A percentile compares a stretch with the other conserved stretches of the same genome.
These are phyloP conservation scores for Vitis hybrid DNA, from an alignment of 177 flowering plant genomes.

Conservation along the genomic window DNA sequence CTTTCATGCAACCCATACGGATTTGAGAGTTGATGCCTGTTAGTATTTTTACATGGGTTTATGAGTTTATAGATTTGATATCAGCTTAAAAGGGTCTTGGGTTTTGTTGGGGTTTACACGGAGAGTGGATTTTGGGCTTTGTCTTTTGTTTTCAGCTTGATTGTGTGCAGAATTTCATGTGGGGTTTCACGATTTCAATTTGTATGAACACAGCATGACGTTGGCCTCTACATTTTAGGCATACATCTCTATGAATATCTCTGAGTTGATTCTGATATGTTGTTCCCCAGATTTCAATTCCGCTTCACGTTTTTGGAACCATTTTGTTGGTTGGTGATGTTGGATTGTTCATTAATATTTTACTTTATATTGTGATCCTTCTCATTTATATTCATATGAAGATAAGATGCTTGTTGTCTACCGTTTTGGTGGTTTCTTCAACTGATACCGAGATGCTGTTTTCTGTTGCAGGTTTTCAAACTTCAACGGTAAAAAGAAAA, in stretches of 20 bases:
- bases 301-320: slow-evolving; percentile 11
- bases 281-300: slow-evolving; percentile 31
- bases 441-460: slow-evolving; percentile 71
- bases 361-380: slow-evolving; percentile 13
- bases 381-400: slow-evolving; percentile 25
- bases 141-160: slow-evolving; percentile 13
- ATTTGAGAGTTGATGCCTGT: too few relatives aligned
- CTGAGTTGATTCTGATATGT: slow-evolving; percentile 22
- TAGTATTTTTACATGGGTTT: not conserved
- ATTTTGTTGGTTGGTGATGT: slow-evolving; percentile 31
- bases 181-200: slow-evolving; percentile 19
- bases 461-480: slow-evolving; percentile 51
- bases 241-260: slow-evolving; percentile 14
- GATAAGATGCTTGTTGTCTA: slow-evolving; percentile 57
- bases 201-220: slow-evolving; percentile 11
- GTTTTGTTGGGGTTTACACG: slow-evolving; percentile 37
- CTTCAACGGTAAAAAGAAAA: slow-evolving; percentile 31
- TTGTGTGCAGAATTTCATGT: slow-evolving; percentile 15
- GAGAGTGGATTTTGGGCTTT: slow-evolving; percentile 46
- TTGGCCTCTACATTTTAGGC: slow-evolving; percentile 11
- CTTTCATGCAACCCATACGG: not conserved
- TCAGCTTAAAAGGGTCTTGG: slow-evolving; percentile 9
- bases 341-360: slow-evolving; percentile 25
- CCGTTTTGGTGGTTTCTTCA: slow-evolving; percentile 51
- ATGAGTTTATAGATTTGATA: slow-evolving; percentile 5